phyloP scores from a whole-genome alignment of 2,329 filamentous ascomycete genomes.

The Dactylellina sp. region DNA sequence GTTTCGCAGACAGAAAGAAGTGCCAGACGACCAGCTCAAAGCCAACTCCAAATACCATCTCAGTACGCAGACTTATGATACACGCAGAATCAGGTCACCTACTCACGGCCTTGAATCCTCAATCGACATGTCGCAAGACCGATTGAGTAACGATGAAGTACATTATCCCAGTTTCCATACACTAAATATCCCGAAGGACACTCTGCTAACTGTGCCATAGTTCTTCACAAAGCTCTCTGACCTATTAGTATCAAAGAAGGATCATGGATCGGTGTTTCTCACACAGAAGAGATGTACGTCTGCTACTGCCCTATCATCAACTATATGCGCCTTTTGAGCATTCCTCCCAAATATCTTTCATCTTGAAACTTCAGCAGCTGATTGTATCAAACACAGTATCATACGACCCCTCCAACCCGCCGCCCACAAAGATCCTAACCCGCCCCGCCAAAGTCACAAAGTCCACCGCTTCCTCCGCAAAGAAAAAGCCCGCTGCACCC shows the following conservation, averaged over 20 bases:
- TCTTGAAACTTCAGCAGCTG: too few relatives aligned
- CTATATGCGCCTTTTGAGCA: too few relatives aligned
- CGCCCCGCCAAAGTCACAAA: slow-evolving; percentile 61
- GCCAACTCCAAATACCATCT: not conserved
- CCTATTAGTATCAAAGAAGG: slow-evolving; percentile 76
- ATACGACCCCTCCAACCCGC: slow-evolving; percentile 53
- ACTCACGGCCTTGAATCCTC: not conserved
- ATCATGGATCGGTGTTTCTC: slow-evolving; percentile 79
- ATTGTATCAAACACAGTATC: too few relatives aligned
- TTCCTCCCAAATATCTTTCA: too few relatives aligned
- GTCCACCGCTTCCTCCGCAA: slow-evolving; percentile 48
- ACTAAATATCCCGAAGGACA: not conserved
- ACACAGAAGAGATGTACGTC: slow-evolving; percentile 79
- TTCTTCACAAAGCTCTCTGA: slow-evolving; percentile 78
- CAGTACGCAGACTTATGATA: not conserved
- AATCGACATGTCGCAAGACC: slow-evolving; percentile 66
- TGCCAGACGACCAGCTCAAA: slow-evolving; percentile 10
- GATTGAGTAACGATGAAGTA: slow-evolving; percentile 74
- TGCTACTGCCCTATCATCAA: too few relatives aligned
- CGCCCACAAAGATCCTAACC: slow-evolving; percentile 38
- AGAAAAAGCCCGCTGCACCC: slow-evolving; percentile 61
- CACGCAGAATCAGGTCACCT: not conserved
- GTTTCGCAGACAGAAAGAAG: slow-evolving; percentile 12
- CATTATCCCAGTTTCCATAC: too few relatives aligned
- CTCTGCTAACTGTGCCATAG: slow-evolving; percentile 65